phyloP scores from a whole-genome alignment of 164 flowering plant genomes.

The Vitis riparia region DNA sequence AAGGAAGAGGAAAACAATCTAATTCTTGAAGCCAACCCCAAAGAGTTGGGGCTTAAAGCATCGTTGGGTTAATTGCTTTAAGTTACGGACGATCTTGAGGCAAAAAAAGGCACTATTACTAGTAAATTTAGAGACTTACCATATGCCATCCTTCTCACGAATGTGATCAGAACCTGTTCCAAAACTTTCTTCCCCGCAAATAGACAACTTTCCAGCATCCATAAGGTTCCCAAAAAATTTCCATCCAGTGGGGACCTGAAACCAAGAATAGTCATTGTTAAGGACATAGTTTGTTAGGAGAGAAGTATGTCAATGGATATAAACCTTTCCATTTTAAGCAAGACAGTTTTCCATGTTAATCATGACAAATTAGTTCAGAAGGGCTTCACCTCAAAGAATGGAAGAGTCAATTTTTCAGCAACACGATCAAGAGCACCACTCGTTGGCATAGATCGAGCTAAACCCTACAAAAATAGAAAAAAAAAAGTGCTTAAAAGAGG shows the following conservation, averaged over 20 bases:
- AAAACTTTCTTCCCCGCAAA: conserved; percentile 99
- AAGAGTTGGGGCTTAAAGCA: too few species aligned
- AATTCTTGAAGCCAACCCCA: too few species aligned
- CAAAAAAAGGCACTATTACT: too few species aligned
- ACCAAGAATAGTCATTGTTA: conserved; percentile 6
- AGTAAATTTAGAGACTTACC: conserved; percentile 45
- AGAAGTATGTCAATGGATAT: background rate
- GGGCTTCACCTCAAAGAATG: conserved; percentile 81
- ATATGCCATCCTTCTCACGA: conserved; percentile 99
- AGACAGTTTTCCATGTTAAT: background rate
- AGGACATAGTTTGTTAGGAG: conserved; percentile 4
- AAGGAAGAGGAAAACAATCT: too few species aligned
- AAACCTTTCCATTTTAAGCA: background rate
- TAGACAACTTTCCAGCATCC: conserved; percentile 96
- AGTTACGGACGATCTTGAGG: too few species aligned
- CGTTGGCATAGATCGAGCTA: conserved; percentile 99
- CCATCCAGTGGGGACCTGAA: conserved; percentile 99
- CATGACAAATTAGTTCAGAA: background rate
- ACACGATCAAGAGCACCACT: conserved; percentile 99
- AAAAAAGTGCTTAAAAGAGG: too few species aligned
- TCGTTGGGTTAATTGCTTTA: too few species aligned
- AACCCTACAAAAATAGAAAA: conserved; percentile 49
- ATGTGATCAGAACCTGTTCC: conserved; percentile 99
- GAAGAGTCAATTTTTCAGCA: conserved; percentile 77
- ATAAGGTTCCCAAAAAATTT: conserved; percentile 98